Base-by-base conservation (phyloP, 2,329 filamentous ascomycete genomes). In the Sarocladium brachiariae region DNA sequence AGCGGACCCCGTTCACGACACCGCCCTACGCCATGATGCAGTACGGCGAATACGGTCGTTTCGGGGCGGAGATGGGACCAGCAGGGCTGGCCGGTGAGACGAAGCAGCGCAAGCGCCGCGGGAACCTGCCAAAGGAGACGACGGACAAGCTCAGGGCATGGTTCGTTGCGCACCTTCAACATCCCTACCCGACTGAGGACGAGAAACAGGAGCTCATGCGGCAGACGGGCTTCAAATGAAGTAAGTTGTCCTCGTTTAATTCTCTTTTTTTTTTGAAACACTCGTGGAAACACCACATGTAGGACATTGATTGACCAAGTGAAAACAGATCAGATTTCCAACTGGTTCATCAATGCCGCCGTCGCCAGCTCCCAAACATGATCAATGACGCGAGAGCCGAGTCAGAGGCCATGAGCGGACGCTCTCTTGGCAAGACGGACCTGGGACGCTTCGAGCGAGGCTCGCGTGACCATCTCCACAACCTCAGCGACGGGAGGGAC, bases 71-170 rank as follows among this genome's bases (percentile, higher is more conserved):
- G 3, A 63, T 70, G 47, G 64, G 68, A 19, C 56, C 61, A 11
- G 64, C 65, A 56, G 65, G 64, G 7, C 57, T 68, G 50, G 63
- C 62, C 16, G 67, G 63, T 2, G 76, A 78, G 51, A 69, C 61
- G 52, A 80, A 77, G 63, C 74, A 74, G 56, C 70, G 80, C 27
- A 84, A 81, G 64, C 76, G 89, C 49, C 78, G 90, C 34, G 90
- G 90, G 1, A 96, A 96, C 61, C 74, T 96, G 2, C 90, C 90
- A n/a, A 95, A 95, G 63, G 86, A 90, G 50, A 88, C 89, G 0
- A 96, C 89, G 0, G 87, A 91, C 62, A 84, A 87, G 57, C 73
- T 96, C 35, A 81, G 87, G 50, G 73, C 80, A 0, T 96, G 90
- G 90, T 91, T 95, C 57, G 69, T 83, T 49, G 75, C 76, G n/a